These are phyloP conservation scores for Gynochthodes officinalis DNA, from an alignment of 257 asterid genomes.

Conservation along the genomic window DNA sequence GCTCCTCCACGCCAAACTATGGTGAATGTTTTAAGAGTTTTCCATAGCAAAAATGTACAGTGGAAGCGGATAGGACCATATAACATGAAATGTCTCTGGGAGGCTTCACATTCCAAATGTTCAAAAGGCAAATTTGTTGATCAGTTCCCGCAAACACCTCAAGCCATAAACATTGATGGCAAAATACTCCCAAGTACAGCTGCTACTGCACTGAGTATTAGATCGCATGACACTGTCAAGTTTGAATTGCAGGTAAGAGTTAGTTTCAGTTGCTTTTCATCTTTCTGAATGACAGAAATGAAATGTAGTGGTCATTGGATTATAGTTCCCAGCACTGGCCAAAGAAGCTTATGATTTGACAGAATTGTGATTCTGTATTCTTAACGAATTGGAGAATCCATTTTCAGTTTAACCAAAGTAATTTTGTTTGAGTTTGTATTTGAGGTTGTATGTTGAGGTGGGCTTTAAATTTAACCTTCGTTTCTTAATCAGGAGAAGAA, in stretches of 20 bases:
- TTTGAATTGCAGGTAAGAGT: constrained; percentile 58
- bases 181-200: constrained; percentile 13
- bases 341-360: not conserved
- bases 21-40: constrained; percentile 72
- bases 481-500: not conserved
- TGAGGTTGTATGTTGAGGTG: not conserved
- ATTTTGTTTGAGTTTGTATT: not conserved
- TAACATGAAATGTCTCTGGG: constrained; percentile 86
- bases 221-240: constrained; percentile 37
- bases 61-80: constrained; percentile 79
- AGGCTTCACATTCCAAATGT: constrained; percentile 31
- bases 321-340: not conserved
- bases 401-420: not conserved
- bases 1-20: constrained; percentile 81
- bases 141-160: constrained; percentile 8
- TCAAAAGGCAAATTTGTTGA: not conserved
- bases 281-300: not conserved
- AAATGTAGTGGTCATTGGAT: not conserved
- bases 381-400: not conserved
- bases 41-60: constrained; percentile 66
- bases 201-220: constrained; percentile 14
- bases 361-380: not conserved
- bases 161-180: not conserved
- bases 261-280: not conserved
- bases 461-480: not conserved